Percentiles rank a stretch among this genome's conserved stretches.
Evolutionary conservation across 2,329 filamentous ascomycete species (phyloP).

Genomic region (Monilinia vaccinii-corymbosi): DNA sequence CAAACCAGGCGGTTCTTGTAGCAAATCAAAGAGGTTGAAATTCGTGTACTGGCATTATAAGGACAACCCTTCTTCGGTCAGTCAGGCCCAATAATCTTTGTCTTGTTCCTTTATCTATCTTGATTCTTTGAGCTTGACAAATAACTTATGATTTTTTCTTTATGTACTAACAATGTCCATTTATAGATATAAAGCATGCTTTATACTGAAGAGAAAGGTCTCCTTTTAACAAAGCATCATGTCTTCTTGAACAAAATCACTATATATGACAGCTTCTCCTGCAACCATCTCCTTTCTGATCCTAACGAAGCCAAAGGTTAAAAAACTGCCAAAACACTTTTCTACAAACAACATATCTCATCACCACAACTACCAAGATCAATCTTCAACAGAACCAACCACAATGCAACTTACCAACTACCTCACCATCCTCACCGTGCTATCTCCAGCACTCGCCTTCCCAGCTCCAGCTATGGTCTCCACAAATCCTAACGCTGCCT

Average conservation of each 20-base stretch:
- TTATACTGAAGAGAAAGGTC: background rate
- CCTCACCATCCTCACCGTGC: background rate
- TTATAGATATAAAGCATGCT: background rate
- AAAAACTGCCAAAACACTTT: background rate
- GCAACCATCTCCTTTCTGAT: background rate
- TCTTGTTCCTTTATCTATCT: background rate
- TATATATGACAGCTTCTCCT: background rate
- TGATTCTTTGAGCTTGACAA: background rate
- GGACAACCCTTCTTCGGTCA: background rate
- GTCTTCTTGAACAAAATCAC: background rate
- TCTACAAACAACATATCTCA: background rate
- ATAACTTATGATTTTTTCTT: background rate
- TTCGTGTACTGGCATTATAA: background rate
- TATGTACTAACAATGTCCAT: background rate
- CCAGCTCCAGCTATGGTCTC: background rate
- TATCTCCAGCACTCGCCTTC: background rate
- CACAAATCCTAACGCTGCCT: background rate
- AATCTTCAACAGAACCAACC: background rate
- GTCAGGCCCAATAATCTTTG: background rate
- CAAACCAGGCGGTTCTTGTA: background rate
- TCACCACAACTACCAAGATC: background rate
- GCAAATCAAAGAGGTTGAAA: background rate
- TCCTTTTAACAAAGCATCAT: background rate
- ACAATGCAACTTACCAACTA: slow-evolving; percentile 4
- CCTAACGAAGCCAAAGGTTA: background rate